Evolutionary conservation across 1,284 basidiomycete species (phyloP).

Genomic region (Microbotryum violaceum): DNA sequence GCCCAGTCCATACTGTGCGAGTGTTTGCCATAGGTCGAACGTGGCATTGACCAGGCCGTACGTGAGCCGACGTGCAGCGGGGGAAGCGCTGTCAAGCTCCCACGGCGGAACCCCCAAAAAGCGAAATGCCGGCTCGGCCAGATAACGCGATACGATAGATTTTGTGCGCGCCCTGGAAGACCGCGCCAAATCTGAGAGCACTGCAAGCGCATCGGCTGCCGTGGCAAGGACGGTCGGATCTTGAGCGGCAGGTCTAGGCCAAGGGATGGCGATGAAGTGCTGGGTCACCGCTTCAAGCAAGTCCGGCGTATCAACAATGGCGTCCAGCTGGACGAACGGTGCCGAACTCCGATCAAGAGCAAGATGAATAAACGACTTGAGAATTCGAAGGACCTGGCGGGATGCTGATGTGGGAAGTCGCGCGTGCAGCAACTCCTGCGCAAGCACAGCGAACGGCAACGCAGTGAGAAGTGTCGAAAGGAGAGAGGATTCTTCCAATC

Average conservation of each 20-base stretch:
- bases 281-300: constrained; percentile 8
- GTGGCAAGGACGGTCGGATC: not conserved
- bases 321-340: not conserved
- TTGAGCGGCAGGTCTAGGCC: constrained; percentile 4
- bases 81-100: constrained; percentile 38
- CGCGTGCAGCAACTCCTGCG: constrained; percentile 43
- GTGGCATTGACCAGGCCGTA: constrained; percentile 52
- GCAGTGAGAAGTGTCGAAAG: constrained; percentile 7
- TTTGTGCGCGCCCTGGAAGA: constrained; percentile 62
- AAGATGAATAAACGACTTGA: constrained; percentile 52
- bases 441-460: constrained; percentile 50
- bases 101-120: constrained; percentile 61
- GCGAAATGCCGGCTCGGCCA: constrained; percentile 60
- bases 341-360: constrained; percentile 46
- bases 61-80: constrained; percentile 46
- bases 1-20: constrained; percentile 67
- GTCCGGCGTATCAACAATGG: not conserved
- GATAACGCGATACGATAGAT: constrained; percentile 48
- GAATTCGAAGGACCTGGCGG: constrained; percentile 55
- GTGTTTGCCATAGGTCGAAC: constrained; percentile 56
- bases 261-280: constrained; percentile 12
- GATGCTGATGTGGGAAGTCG: constrained; percentile 50
- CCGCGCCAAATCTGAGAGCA: constrained; percentile 56
- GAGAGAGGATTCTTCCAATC: not conserved
- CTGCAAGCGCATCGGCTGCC: constrained; percentile 45